Percentiles rank a stretch among this genome's conserved stretches.
phyloP scores from a whole-genome alignment of 305 asterid genomes.

The Caryopteris hybrid region DNA sequence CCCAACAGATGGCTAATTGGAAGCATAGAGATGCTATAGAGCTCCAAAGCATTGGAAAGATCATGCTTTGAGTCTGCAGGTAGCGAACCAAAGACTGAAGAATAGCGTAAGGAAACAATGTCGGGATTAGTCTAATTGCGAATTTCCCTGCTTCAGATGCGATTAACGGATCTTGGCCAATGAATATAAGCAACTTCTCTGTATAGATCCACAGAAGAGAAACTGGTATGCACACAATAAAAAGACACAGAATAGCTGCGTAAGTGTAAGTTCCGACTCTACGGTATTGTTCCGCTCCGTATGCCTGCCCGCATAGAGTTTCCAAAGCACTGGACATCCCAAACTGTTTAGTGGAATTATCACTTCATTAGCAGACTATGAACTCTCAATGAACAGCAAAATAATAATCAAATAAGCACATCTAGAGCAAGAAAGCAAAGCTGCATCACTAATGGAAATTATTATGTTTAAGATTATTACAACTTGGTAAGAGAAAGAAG shows the following conservation, averaged over 20 bases:
- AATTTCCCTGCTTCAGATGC: constrained; percentile 55
- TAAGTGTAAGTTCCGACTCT: constrained; percentile 47
- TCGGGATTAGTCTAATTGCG: constrained; percentile 45
- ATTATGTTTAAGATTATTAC: neutral
- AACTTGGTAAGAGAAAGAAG: neutral
- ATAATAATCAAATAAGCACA: neutral
- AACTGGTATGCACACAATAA: constrained; percentile 49
- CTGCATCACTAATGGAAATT: too few species aligned
- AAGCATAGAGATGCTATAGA: constrained; percentile 36
- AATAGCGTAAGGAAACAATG: constrained; percentile 57
- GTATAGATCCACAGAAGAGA: constrained; percentile 49
- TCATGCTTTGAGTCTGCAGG: constrained; percentile 64
- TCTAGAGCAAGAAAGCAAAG: neutral
- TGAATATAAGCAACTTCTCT: constrained; percentile 32
- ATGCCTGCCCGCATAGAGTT: constrained; percentile 66
- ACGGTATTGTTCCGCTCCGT: constrained; percentile 43
- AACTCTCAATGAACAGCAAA: neutral
- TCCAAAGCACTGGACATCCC: constrained; percentile 64
- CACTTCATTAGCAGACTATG: neutral
- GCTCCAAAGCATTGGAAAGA: constrained; percentile 54
- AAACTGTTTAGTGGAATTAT: constrained; percentile 24
- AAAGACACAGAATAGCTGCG: constrained; percentile 44
- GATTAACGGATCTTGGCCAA: constrained; percentile 55
- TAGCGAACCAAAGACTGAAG: constrained; percentile 56
- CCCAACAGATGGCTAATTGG: constrained; percentile 53